Base-by-base conservation (phyloP, 1,284 basidiomycete genomes). In the Apiotrichum montevideense region DNA sequence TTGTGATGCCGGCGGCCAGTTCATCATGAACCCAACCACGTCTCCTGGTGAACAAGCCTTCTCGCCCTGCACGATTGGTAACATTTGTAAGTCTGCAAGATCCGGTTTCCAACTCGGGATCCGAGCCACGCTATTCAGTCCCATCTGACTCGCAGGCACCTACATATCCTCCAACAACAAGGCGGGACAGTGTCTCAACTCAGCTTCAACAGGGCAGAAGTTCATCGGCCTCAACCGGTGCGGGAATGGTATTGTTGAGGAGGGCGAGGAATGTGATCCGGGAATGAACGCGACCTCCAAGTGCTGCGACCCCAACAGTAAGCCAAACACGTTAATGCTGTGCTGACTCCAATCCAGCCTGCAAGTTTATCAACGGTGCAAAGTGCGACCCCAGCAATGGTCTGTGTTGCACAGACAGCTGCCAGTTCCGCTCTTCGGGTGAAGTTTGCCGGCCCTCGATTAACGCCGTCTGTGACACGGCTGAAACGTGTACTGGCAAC, bases 261-360 rank as follows among this genome's bases (percentile, higher is more conserved):
- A 72, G 10, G 82, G 87, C 46, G 90, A 94, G 77, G 87, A 94
- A 56, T 95, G 92, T 73, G 91, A 95, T 73, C 90, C 91, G 0
- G 91, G 91, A 40, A 71, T 77, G 14, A 82, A 81, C 56, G 68
- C 78, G 34, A 78, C 78, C 48, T 87, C 86, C 11, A 74, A 83
- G 3, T 94, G 90, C 77, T 96, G 90, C 77, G 93, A 14, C 41
- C 6, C 41, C n/a, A 42, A 11, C 10, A 14, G 41, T 42, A 14
- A 42, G 10, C 72, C 72, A 50, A 56, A 29, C 11, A 5, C 13
- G 51, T 10, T 11, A 37, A 7, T 11, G 13, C 45, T 43, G 14
- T 40, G 7, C 2, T 39, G 39, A 39, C 8, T 13, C 8, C 9
- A 39, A 13, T 14, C 15, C 34, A 7, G 47, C 15, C 35, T 49